phyloP scores from a whole-genome alignment of 2,329 filamentous ascomycete genomes.

The Penicillium polonicum region DNA sequence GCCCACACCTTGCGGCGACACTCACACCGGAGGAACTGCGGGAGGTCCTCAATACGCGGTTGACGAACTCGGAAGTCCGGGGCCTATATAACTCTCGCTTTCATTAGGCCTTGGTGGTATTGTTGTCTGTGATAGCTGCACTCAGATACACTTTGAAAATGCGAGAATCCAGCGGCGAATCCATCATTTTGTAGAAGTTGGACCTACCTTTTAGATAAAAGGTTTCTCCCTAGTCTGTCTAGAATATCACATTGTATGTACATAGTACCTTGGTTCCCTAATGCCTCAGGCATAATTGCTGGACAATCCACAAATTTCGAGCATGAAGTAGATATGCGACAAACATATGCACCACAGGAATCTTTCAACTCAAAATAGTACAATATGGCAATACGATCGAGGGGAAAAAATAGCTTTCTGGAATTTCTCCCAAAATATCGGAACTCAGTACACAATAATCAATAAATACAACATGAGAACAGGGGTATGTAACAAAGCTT shows the following conservation, averaged over 20 bases:
- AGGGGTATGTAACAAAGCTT: slow-evolving; percentile 7
- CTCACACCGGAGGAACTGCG: background rate
- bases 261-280: background rate
- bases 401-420: background rate
- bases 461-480: background rate
- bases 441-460: background rate
- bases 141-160: no score
- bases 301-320: background rate
- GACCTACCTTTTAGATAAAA: no score
- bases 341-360: background rate
- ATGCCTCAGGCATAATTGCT: background rate
- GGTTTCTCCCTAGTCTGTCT: no score
- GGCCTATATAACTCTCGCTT: background rate
- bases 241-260: background rate
- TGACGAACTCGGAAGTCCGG: background rate
- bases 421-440: background rate
- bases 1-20: background rate
- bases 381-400: background rate
- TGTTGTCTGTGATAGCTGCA: no score
- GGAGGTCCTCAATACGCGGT: background rate
- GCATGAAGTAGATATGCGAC: background rate
- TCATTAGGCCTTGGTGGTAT: background rate
- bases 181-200: no score
- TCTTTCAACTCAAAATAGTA: background rate
- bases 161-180: no score